A percentile compares a stretch with the other conserved stretches of the same genome.
phyloP scores from a whole-genome alignment of 208 protist genomes.

The Acanthamoeba rhysodes region DNA sequence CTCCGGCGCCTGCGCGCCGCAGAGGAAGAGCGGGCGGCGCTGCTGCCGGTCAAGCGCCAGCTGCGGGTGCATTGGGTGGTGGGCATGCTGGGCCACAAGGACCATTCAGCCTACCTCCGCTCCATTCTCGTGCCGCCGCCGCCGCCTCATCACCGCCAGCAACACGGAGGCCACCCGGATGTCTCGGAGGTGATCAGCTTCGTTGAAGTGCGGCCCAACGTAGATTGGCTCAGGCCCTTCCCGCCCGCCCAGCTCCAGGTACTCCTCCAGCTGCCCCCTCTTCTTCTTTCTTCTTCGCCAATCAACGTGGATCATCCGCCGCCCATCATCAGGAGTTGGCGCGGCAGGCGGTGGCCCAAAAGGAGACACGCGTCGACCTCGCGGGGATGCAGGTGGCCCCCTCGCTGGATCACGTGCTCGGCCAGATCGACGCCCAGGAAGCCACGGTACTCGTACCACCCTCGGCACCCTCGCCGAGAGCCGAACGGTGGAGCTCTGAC shows the following conservation, averaged over 20 bases:
- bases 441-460: background rate
- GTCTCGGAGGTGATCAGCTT: background rate
- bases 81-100: constrained; percentile 65
- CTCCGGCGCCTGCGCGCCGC: background rate
- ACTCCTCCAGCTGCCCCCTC: too few relatives aligned
- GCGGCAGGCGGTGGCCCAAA: too few relatives aligned
- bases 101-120: constrained; percentile 13
- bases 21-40: background rate
- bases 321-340: too few relatives aligned
- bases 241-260: background rate
- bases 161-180: background rate
- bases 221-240: background rate
- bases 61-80: constrained; percentile 51
- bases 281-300: too few relatives aligned
- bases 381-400: background rate
- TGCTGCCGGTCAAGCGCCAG: background rate
- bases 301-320: too few relatives aligned
- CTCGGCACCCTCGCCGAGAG: too few relatives aligned
- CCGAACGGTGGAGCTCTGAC: too few relatives aligned
- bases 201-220: constrained; percentile 24
- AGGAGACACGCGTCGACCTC: too few relatives aligned
- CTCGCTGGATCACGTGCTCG: background rate
- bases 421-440: background rate
- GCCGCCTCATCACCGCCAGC: background rate
- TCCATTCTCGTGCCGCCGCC: background rate